Evolutionary conservation across 2,329 filamentous ascomycete genomes (phyloP).

Genomic region (Phaeosphaeriaceae sp.): DNA sequence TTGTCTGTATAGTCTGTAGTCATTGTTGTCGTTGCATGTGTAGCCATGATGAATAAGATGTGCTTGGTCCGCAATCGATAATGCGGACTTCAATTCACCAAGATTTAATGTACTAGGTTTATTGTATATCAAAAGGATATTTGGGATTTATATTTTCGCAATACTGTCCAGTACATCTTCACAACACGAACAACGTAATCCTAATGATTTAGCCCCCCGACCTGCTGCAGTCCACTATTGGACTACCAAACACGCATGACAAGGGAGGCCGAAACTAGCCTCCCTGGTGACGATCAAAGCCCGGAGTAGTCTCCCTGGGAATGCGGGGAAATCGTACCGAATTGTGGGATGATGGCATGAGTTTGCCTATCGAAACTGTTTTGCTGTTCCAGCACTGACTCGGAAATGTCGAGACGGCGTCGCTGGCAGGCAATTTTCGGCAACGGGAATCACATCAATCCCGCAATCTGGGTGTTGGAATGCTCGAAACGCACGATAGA

Average conservation of each 20-base stretch:
- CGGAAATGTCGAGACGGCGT: constrained; percentile 12
- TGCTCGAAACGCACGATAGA: background rate
- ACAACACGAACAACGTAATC: constrained; percentile 9
- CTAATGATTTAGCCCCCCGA: constrained; percentile 10
- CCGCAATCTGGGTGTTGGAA: constrained; percentile 14
- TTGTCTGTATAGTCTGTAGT: constrained; percentile 23
- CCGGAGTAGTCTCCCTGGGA: constrained; percentile 26
- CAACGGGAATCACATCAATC: constrained; percentile 14
- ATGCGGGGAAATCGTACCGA: constrained; percentile 33
- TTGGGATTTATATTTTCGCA: constrained; percentile 3
- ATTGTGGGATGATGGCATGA: constrained; percentile 10
- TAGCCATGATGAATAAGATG: constrained; percentile 18
- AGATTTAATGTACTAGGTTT: background rate
- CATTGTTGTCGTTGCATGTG: constrained; percentile 4
- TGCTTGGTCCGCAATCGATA: background rate
- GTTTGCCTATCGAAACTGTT: background rate
- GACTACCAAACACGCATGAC: constrained; percentile 1
- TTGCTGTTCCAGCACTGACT: constrained; percentile 24
- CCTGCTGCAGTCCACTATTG: background rate
- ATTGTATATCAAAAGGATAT: background rate
- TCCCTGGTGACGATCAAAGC: constrained; percentile 17
- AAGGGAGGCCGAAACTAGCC: constrained; percentile 1
- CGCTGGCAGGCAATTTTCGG: constrained; percentile 14
- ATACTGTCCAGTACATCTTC: constrained; percentile 3
- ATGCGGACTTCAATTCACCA: background rate